phyloP scores from a whole-genome alignment of 768 basidiomycete species.

The Hypholoma fasciculare region DNA sequence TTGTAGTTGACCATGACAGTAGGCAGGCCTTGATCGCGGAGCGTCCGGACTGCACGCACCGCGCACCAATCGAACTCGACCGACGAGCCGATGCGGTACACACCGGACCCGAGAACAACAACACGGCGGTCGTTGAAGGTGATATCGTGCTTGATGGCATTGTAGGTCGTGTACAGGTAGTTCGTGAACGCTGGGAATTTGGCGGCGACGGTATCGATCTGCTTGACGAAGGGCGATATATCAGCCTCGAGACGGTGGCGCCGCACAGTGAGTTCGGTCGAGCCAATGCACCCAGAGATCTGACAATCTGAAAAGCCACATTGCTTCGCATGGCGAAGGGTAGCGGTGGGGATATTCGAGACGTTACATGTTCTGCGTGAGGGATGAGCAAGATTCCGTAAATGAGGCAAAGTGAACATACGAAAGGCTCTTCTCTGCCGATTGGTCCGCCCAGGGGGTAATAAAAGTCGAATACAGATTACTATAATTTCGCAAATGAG shows the following conservation, averaged over 20 bases:
- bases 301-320: constrained; percentile 95
- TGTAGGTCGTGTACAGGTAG: constrained; percentile 98
- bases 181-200: constrained; percentile 99
- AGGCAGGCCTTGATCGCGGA: constrained; percentile 91
- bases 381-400: constrained; percentile 1
- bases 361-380: constrained; percentile 57
- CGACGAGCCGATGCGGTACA: constrained; percentile 97
- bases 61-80: constrained; percentile 99
- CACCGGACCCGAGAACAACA: constrained; percentile 97
- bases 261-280: constrained; percentile 92
- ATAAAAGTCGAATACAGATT: constrained; percentile 92
- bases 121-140: constrained; percentile 89
- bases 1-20: constrained; percentile 99
- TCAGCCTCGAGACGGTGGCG: constrained; percentile 81
- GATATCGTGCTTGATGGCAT: constrained; percentile 92
- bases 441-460: constrained; percentile 94
- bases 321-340: constrained; percentile 86
- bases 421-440: constrained; percentile 74
- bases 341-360: constrained; percentile 57
- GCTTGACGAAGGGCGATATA: constrained; percentile 92
- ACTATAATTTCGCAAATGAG: constrained; percentile 37
- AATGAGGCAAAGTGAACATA: constrained; percentile 37
- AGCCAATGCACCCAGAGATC: constrained; percentile 77
- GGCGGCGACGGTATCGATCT: constrained; percentile 98
- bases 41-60: constrained; percentile 92